Conservation (phyloP, 257 asterid genomes). For the Solanum tarapatanum region DNA sequence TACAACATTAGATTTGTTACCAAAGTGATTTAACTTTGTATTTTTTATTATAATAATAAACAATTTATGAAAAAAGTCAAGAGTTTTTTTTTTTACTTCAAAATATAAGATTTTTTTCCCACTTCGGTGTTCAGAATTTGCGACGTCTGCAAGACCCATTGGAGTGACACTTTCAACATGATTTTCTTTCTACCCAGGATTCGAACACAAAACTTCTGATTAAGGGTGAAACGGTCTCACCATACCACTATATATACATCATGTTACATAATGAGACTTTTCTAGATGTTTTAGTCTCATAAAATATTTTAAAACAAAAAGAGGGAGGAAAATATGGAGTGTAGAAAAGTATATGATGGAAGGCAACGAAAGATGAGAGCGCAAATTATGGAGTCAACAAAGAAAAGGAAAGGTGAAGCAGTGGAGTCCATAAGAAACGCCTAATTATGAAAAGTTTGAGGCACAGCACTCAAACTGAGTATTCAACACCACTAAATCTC, state of each 20-base stretch:
- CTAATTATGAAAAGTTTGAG: background rate
- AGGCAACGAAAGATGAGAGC: background rate
- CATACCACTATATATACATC: background rate
- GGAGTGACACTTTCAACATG: no score
- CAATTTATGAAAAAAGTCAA: background rate
- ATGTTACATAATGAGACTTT: background rate
- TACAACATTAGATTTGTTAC: background rate
- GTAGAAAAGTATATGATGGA: background rate
- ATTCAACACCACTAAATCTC: background rate
- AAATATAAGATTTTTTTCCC: no score
- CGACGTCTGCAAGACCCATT: no score
- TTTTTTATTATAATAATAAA: background rate
- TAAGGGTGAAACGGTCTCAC: fast-evolving
- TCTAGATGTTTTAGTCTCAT: background rate
- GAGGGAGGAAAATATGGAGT: background rate
- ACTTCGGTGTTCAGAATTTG: no score
- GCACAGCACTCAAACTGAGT: background rate
- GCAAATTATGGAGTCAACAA: background rate
- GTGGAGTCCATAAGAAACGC: background rate
- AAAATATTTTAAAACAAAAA: background rate
- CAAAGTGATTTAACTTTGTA: background rate
- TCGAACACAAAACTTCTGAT: no score
- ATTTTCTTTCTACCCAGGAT: fast-evolving
- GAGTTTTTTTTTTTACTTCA: background rate
- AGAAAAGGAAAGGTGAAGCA: no score